These are phyloP conservation scores for Bolboschoenus planiculmis DNA, from an alignment of 176 grass and related monocot species.

Conservation along the genomic window DNA sequence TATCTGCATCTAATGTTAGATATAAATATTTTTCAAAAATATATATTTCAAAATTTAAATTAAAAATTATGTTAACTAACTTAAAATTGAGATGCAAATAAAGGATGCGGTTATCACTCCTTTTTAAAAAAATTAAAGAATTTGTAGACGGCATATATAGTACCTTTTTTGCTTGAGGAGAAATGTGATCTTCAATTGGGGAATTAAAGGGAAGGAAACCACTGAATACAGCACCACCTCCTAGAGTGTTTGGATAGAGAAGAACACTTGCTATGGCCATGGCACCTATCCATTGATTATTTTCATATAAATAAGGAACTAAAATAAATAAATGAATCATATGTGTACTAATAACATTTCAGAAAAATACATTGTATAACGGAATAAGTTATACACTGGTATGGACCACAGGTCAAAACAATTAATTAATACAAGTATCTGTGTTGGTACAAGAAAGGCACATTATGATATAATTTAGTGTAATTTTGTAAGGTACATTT, in stretches of 20 bases:
- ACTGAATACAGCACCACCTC: conserved; percentile 66
- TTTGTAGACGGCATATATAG: background rate
- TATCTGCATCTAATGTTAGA: no score
- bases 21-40: no score
- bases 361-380: background rate
- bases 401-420: background rate
- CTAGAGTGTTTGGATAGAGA: conserved; percentile 50
- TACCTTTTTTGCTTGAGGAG: conserved; percentile 57
- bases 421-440: no score
- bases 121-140: background rate
- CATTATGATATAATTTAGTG: no score
- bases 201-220: conserved; percentile 62
- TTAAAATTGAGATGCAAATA: no score
- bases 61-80: no score
- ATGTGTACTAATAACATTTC: background rate
- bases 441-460: background rate
- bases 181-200: conserved; percentile 36
- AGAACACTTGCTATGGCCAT: conserved; percentile 62
- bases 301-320: background rate
- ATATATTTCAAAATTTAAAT: no score
- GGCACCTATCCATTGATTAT: conserved; percentile 30
- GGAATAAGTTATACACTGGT: background rate
- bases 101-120: no score
- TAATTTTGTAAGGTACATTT: no score
- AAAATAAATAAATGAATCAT: background rate